Evolutionary conservation across 306 rosid genomes (phyloP).

Genomic region (barrel medic (Medicago truncatula)): DNA sequence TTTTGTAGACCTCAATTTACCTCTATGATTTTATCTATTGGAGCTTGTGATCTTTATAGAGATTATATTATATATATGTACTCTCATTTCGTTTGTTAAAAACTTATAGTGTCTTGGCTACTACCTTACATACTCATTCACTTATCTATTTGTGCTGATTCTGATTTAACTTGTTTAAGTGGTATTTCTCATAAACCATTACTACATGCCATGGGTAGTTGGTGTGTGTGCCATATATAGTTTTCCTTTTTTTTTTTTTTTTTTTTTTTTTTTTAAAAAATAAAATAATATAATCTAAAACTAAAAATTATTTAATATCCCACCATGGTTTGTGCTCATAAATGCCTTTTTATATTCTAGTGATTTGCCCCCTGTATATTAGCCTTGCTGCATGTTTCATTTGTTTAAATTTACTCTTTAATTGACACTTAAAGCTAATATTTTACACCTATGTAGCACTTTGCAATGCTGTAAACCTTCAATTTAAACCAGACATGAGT

Average conservation of each 20-base stretch:
- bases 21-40: background rate
- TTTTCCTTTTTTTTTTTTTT: background rate
- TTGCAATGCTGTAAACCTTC: conserved; percentile 10
- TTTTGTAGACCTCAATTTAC: background rate
- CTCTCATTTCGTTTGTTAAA: background rate
- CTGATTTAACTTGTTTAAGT: background rate
- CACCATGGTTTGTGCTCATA: too few species aligned
- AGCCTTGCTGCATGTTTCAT: background rate
- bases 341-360: conserved; percentile 13
- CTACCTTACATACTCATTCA: background rate
- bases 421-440: background rate
- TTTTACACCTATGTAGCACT: conserved; percentile 26
- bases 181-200: background rate
- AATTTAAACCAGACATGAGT: conserved; percentile 22
- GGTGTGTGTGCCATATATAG: background rate
- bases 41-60: background rate
- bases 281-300: background rate
- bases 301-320: background rate
- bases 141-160: background rate
- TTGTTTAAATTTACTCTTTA: background rate
- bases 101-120: background rate
- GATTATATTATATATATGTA: background rate
- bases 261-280: too few species aligned
- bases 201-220: background rate
- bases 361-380: background rate